Evolutionary conservation across 352 stramenopile species (phyloP).

Genomic region (Blastocystis sp.): DNA sequence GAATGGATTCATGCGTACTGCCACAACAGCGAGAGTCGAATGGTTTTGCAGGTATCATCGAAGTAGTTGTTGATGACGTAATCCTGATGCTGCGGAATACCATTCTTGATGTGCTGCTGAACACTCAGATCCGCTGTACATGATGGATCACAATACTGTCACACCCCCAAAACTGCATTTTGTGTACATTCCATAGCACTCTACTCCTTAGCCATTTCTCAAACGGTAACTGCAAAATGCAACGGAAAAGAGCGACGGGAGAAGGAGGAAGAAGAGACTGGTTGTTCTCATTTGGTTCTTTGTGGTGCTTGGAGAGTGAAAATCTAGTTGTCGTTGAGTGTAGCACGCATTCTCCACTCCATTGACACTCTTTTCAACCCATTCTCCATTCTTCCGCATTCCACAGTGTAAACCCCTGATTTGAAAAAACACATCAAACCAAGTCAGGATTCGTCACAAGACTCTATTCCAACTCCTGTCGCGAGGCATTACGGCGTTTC

Average conservation of each 20-base stretch:
- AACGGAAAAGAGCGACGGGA: background rate
- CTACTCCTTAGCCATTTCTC: background rate
- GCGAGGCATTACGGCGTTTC: background rate
- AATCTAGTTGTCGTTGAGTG: no score
- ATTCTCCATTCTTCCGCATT: no score
- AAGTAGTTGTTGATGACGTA: background rate
- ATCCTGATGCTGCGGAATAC: background rate
- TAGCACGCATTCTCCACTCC: no score
- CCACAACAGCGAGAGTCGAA: background rate
- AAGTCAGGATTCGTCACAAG: background rate
- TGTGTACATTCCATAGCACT: background rate
- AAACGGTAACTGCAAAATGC: background rate
- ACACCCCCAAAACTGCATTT: background rate
- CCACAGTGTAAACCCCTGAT: no score
- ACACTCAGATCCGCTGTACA: background rate
- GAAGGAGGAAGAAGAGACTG: background rate
- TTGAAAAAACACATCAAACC: no score
- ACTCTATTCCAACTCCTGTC: background rate
- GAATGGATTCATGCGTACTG: background rate
- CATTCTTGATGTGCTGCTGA: background rate
- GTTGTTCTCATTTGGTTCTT: no score
- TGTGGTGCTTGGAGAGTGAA: no score
- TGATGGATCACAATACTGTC: background rate
- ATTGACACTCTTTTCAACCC: no score
- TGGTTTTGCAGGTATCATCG: background rate